Evolutionary conservation across 2,329 filamentous ascomycete genomes (phyloP).

Genomic region (Nemania serpens): DNA sequence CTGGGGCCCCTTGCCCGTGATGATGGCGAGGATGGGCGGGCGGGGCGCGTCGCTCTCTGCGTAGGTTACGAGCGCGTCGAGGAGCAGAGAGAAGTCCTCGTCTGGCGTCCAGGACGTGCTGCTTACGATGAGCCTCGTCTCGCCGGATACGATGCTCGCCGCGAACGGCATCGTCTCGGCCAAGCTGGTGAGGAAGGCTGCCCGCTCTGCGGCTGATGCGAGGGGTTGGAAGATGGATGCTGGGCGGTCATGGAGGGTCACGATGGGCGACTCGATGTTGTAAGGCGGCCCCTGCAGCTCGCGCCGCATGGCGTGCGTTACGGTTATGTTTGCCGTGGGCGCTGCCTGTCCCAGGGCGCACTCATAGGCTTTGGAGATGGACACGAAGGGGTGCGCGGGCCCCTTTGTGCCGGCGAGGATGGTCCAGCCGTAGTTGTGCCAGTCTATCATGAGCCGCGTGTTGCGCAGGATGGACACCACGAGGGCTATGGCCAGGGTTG

Average conservation of each 20-base stretch:
- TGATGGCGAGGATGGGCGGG: slow-evolving; percentile 74
- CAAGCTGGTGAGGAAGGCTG: slow-evolving; percentile 66
- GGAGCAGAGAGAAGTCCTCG: slow-evolving; percentile 88
- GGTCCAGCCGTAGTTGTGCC: slow-evolving; percentile 98
- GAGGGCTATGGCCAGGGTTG: slow-evolving; percentile 78
- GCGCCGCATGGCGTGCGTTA: slow-evolving; percentile 85
- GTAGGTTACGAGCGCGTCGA: slow-evolving; percentile 80
- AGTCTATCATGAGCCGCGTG: slow-evolving; percentile 86
- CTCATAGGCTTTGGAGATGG: slow-evolving; percentile 79
- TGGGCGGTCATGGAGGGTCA: slow-evolving; percentile 85
- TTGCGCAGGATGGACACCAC: slow-evolving; percentile 76
- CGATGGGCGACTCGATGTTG: slow-evolving; percentile 64
- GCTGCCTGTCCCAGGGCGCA: slow-evolving; percentile 69
- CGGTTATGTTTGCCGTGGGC: slow-evolving; percentile 76
- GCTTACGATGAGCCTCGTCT: slow-evolving; percentile 77
- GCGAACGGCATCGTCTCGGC: slow-evolving; percentile 67
- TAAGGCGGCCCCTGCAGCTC: slow-evolving; percentile 70
- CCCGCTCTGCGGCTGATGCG: slow-evolving; percentile 50
- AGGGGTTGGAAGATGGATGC: slow-evolving; percentile 80
- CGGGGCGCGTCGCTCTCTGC: slow-evolving; percentile 46
- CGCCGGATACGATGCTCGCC: slow-evolving; percentile 60
- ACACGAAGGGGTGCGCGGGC: slow-evolving; percentile 72
- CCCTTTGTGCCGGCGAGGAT: slow-evolving; percentile 73
- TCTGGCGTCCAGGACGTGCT: slow-evolving; percentile 98
- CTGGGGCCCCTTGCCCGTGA: slow-evolving; percentile 91